Percentiles rank a stretch among this genome's conserved stretches.
Conservation (phyloP, 2,329 filamentous ascomycete genomes). For the Diaporthe vexans region DNA sequence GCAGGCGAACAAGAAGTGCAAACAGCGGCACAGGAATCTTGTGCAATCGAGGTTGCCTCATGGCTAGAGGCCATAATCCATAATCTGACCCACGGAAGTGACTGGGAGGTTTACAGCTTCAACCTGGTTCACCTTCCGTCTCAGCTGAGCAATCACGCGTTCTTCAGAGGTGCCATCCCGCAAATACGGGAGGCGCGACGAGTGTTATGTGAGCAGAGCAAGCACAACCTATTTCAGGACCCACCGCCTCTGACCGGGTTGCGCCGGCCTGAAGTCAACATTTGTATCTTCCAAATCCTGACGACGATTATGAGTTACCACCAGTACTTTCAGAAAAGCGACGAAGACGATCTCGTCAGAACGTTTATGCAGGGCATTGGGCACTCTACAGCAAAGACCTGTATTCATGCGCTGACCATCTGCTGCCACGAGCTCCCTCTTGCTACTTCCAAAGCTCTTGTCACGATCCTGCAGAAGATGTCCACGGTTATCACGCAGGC, state of each 20-base stretch:
- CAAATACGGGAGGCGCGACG: constrained; percentile 83
- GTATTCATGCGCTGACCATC: constrained; percentile 93
- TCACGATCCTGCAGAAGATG: constrained; percentile 92
- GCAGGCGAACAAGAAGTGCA: constrained; percentile 42
- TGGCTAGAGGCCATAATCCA: constrained; percentile 85
- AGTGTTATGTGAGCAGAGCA: constrained; percentile 86
- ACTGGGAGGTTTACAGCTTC: constrained; percentile 96
- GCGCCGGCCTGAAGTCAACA: constrained; percentile 88
- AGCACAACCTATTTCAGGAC: constrained; percentile 82
- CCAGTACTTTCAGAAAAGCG: constrained; percentile 82
- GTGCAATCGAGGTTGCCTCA: constrained; percentile 69
- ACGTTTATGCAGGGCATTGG: constrained; percentile 89
- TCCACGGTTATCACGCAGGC: constrained; percentile 95
- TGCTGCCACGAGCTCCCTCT: constrained; percentile 95
- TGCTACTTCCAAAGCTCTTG: constrained; percentile 87
- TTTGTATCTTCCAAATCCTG: constrained; percentile 88
- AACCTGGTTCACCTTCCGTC: constrained; percentile 87
- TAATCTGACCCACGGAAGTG: constrained; percentile 80
- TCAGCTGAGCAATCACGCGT: constrained; percentile 89
- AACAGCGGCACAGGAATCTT: constrained; percentile 49
- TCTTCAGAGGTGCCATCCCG: constrained; percentile 81
- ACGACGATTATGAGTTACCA: constrained; percentile 94
- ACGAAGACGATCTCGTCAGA: constrained; percentile 90
- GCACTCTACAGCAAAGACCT: constrained; percentile 90
- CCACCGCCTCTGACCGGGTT: constrained; percentile 84